Evolutionary conservation across 2,329 filamentous ascomycete species (phyloP).

Genomic region (Calonectria henricotiae): DNA sequence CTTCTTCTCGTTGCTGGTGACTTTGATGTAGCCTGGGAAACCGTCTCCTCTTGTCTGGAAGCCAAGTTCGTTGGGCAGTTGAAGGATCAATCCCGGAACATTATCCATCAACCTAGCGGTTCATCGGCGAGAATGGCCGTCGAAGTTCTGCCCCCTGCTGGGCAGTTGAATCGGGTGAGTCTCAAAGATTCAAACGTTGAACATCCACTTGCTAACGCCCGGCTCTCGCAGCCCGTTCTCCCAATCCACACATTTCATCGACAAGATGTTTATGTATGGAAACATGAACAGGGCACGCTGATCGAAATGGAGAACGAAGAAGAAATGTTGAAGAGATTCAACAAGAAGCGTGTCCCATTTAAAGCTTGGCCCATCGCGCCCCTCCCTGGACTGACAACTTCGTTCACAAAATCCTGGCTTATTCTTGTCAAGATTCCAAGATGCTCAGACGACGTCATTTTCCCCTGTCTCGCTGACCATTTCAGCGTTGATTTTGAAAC

Average conservation of each 20-base stretch:
- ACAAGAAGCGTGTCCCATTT: constrained; percentile 46
- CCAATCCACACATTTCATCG: constrained; percentile 45
- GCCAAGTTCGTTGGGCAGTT: too few relatives aligned
- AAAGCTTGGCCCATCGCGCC: constrained; percentile 55
- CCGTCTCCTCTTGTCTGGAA: not conserved
- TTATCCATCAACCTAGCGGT: too few relatives aligned
- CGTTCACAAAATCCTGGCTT: constrained; percentile 56
- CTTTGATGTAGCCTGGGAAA: not conserved
- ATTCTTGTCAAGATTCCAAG: constrained; percentile 52
- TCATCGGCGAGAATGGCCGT: constrained; percentile 19
- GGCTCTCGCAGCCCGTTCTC: constrained; percentile 25
- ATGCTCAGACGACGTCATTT: constrained; percentile 41
- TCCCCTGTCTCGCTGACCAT: constrained; percentile 52
- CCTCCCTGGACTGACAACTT: constrained; percentile 51
- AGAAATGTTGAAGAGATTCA: constrained; percentile 48
- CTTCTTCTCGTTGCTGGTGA: not conserved
- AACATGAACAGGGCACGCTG: constrained; percentile 55
- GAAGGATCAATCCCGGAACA: too few relatives aligned
- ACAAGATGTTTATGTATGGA: constrained; percentile 49
- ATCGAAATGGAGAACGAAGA: constrained; percentile 58
- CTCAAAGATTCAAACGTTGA: not conserved
- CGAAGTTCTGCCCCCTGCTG: not conserved
- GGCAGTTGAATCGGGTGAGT: constrained; percentile 31
- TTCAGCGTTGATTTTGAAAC: constrained; percentile 53
- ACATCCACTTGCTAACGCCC: constrained; percentile 30